A percentile compares a stretch with the other conserved stretches of the same genome.
Evolutionary conservation across 1,284 basidiomycete genomes (phyloP).

Genomic region (Cutaneotrichosporon mucoides): DNA sequence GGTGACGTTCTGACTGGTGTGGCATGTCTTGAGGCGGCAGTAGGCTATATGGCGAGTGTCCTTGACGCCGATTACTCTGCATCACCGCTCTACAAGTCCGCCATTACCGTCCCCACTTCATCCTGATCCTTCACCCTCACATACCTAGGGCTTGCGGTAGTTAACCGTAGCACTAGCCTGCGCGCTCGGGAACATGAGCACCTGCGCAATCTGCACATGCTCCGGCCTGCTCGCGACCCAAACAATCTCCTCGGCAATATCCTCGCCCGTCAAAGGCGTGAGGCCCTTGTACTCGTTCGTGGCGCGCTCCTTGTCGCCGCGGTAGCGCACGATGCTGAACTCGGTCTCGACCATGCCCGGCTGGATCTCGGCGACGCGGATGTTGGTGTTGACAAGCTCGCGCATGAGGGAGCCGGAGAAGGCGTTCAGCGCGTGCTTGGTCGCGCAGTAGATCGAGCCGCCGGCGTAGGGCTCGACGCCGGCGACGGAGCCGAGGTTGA

Average conservation of each 20-base stretch:
- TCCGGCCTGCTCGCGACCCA: slow-evolving; percentile 50
- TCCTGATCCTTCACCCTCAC: no score
- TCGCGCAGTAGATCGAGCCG: slow-evolving; percentile 58
- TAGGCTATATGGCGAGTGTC: no score
- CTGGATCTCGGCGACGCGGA: slow-evolving; percentile 86
- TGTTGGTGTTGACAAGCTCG: slow-evolving; percentile 83
- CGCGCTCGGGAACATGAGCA: slow-evolving; percentile 39
- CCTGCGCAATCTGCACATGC: slow-evolving; percentile 20
- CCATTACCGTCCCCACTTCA: no score
- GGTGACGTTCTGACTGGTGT: no score
- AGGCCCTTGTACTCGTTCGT: slow-evolving; percentile 86
- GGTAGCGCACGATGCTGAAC: slow-evolving; percentile 83
- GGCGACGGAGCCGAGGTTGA: slow-evolving; percentile 92
- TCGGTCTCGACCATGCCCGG: slow-evolving; percentile 55
- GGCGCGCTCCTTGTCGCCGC: slow-evolving; percentile 73
- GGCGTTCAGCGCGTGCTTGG: slow-evolving; percentile 67
- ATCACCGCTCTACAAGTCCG: no score
- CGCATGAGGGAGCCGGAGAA: slow-evolving; percentile 78
- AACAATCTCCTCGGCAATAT: slow-evolving; percentile 95
- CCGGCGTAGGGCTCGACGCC: slow-evolving; percentile 87
- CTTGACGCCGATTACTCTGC: no score
- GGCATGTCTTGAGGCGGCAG: no score
- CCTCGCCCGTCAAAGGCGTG: slow-evolving; percentile 57
- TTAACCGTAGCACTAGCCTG: slow-evolving; percentile 41
- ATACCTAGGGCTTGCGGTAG: slow-evolving; percentile 19